Evolutionary conservation across 345 rosid species (phyloP).

Genomic region (Eutrema heterophyllum): DNA sequence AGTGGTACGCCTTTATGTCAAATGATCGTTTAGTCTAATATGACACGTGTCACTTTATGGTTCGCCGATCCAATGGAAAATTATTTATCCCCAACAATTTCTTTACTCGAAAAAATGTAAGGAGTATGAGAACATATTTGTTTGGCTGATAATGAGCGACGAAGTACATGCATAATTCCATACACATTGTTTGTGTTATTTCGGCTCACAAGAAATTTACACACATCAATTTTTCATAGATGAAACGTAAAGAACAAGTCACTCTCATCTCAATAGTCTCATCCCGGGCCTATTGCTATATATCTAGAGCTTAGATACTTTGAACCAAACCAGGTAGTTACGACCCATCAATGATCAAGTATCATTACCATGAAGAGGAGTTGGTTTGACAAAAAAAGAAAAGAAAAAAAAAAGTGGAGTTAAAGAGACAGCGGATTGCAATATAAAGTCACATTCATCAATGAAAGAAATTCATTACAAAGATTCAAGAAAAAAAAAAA

Average conservation of each 20-base stretch:
- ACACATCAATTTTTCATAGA: neutral
- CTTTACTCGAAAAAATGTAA: neutral
- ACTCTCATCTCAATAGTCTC: neutral
- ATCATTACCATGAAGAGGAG: neutral
- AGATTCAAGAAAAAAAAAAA: neutral
- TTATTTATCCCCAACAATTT: no score
- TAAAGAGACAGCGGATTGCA: neutral
- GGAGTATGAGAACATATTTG: neutral
- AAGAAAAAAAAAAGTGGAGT: no score
- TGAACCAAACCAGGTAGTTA: neutral
- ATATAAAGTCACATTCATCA: conserved; percentile 1
- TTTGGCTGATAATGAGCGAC: neutral
- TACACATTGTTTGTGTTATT: neutral
- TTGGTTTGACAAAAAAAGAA: no score
- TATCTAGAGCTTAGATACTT: neutral
- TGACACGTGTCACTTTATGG: no score
- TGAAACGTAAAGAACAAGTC: neutral
- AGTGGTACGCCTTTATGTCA: no score
- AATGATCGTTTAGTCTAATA: no score
- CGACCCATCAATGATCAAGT: neutral
- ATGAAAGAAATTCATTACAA: neutral
- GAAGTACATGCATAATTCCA: neutral
- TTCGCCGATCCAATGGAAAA: no score
- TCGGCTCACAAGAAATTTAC: neutral
- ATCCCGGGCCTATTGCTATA: neutral